These are phyloP conservation scores for Beverwykella pulmonaria DNA, from an alignment of 495 filamentous ascomycete species.

Conservation along the genomic window DNA sequence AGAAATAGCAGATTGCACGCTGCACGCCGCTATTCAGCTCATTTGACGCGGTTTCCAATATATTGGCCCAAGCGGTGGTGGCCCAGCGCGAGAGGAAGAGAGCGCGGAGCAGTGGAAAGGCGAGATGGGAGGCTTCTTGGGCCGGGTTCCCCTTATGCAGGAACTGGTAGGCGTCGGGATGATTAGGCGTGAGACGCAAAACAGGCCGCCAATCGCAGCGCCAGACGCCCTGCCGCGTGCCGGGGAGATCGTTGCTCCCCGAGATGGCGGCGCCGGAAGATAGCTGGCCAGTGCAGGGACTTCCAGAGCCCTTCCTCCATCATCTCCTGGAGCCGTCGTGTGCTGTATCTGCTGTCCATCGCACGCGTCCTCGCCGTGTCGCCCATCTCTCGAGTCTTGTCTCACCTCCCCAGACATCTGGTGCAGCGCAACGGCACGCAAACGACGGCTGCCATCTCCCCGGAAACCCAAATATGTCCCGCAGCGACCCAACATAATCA, in stretches of 20 bases:
- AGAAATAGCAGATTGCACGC: background rate
- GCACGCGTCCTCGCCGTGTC: conserved; percentile 21
- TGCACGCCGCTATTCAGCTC: background rate
- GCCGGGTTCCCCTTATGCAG: background rate
- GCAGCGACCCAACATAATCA: conserved; percentile 32
- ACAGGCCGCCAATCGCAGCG: background rate
- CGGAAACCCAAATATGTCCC: conserved; percentile 22
- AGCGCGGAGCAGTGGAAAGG: background rate
- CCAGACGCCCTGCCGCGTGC: background rate
- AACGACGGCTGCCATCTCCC: background rate
- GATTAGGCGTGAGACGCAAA: conserved; percentile 3
- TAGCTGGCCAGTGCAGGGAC: conserved; percentile 14
- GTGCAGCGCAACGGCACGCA: background rate
- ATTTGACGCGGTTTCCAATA: conserved; percentile 3
- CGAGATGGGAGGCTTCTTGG: background rate
- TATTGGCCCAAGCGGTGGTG: background rate
- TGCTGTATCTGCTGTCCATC: conserved; percentile 11
- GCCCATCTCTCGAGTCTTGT: conserved; percentile 6
- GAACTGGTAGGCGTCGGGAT: background rate
- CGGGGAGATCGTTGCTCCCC: conserved; percentile 5
- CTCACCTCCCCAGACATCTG: background rate
- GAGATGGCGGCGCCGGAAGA: background rate
- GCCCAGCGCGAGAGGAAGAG: background rate
- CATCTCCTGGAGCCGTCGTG: conserved; percentile 8
- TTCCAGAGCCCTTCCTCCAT: background rate